Percentiles rank a stretch among this genome's conserved stretches.
Evolutionary conservation across 2,329 filamentous ascomycete species (phyloP).

Genomic region (Kalaharituber pfeilii): DNA sequence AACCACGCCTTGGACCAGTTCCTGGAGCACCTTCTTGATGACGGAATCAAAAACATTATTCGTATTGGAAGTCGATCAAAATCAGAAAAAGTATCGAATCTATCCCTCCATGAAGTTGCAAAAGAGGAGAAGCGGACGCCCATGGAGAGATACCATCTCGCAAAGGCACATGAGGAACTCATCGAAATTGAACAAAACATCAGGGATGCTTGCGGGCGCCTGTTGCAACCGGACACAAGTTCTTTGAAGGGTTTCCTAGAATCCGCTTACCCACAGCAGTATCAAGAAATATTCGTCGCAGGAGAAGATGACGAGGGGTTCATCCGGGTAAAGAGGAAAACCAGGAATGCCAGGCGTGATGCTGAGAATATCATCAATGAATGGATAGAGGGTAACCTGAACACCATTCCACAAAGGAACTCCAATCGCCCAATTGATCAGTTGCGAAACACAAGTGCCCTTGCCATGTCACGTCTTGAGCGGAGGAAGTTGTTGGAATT

Average conservation of each 20-base stretch:
- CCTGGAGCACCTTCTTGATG: slow-evolving; percentile 43
- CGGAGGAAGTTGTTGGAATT: neutral
- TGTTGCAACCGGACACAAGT: neutral
- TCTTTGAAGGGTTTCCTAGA: neutral
- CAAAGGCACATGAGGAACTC: neutral
- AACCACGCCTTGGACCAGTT: slow-evolving; percentile 52
- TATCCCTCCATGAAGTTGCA: neutral
- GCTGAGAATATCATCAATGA: neutral
- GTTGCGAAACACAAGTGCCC: neutral
- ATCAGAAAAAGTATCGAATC: slow-evolving; percentile 3
- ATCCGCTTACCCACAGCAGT: neutral
- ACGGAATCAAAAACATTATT: slow-evolving; percentile 38
- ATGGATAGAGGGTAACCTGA: neutral
- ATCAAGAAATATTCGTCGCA: neutral
- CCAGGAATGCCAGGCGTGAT: neutral
- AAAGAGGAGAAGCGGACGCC: neutral
- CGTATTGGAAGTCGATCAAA: slow-evolving; percentile 37
- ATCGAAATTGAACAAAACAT: neutral
- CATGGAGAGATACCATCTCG: neutral
- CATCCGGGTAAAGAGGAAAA: neutral
- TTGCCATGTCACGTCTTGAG: neutral
- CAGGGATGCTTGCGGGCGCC: neutral
- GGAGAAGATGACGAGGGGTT: neutral
- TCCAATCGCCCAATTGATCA: neutral
- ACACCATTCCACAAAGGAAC: neutral